Percentiles rank a stretch among this genome's conserved stretches.
Conservation (phyloP, 306 rosid genomes). For the Fagus crenata region DNA sequence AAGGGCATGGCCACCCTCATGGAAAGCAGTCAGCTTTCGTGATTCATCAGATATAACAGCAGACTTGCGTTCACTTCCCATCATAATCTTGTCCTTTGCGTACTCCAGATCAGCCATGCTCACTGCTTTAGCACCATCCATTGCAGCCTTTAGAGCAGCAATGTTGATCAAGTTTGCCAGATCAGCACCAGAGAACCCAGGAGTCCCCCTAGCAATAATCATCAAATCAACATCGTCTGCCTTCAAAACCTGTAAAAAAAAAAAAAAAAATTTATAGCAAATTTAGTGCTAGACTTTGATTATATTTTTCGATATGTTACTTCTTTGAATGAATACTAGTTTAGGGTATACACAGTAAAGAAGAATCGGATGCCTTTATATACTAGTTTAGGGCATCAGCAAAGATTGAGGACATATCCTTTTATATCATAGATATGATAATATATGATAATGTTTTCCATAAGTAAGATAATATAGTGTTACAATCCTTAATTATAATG, state of each 20-base stretch:
- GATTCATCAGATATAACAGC: constrained; percentile 75
- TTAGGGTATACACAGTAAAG: neutral
- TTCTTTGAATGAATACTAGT: neutral
- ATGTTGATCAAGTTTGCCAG: constrained; percentile 85
- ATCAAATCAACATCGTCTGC: constrained; percentile 79
- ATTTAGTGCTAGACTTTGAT: constrained; percentile 8
- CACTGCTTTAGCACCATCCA: constrained; percentile 85
- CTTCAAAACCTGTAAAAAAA: constrained; percentile 58
- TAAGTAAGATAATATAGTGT: too few species aligned
- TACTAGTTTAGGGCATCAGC: neutral
- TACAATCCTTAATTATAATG: neutral
- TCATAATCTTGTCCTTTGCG: constrained; percentile 85
- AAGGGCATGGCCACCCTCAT: constrained; percentile 93
- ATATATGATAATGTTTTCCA: neutral
- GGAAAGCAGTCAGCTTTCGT: constrained; percentile 71
- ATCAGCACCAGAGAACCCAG: constrained; percentile 91
- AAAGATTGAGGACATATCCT: neutral
- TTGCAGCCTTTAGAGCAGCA: constrained; percentile 90
- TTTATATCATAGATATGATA: neutral
- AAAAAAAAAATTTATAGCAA: constrained; percentile 6
- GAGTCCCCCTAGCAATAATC: constrained; percentile 83
- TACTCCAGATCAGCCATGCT: constrained; percentile 80
- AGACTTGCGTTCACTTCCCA: constrained; percentile 95
- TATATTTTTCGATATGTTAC: neutral
- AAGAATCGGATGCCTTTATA: neutral